Conservation (phyloP, 768 basidiomycete species). For the Inosperma sp. region DNA sequence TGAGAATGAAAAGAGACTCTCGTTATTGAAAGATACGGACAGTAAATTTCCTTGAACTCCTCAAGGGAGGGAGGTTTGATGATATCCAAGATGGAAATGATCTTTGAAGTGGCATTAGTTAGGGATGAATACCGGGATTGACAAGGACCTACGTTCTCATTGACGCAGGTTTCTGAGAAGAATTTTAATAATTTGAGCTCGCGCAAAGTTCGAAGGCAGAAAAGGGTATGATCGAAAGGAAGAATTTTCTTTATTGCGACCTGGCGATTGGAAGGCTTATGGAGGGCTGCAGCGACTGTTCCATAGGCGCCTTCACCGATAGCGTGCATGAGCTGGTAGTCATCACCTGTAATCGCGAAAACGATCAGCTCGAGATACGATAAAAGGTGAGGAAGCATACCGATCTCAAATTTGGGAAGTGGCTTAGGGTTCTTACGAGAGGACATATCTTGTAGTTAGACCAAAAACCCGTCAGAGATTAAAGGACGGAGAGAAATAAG, state of each 20-base stretch:
- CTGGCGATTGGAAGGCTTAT: constrained; percentile 73
- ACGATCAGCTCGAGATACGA: constrained; percentile 7
- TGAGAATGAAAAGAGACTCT: constrained; percentile 10
- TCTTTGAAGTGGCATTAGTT: constrained; percentile 40
- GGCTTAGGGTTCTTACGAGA: constrained; percentile 57
- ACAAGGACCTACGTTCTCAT: constrained; percentile 60
- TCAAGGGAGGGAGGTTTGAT: constrained; percentile 73
- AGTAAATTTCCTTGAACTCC: constrained; percentile 84
- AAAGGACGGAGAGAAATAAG: constrained; percentile 22
- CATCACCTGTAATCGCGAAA: constrained; percentile 45
- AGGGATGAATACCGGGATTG: not conserved
- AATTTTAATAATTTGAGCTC: constrained; percentile 89
- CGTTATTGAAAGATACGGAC: constrained; percentile 33
- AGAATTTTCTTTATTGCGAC: constrained; percentile 96
- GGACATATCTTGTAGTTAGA: constrained; percentile 41
- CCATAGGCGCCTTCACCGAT: constrained; percentile 90
- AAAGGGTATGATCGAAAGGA: constrained; percentile 91
- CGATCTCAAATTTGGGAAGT: constrained; percentile 70
- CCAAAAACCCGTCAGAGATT: constrained; percentile 49
- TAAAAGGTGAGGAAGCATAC: constrained; percentile 32
- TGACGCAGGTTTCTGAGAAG: constrained; percentile 74
- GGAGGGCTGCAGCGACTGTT: constrained; percentile 83
- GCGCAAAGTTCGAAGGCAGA: constrained; percentile 82
- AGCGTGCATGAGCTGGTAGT: constrained; percentile 68
- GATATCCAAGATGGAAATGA: constrained; percentile 90